phyloP scores from a whole-genome alignment of 1,139 yeast genomes.

The Meyerozyma athensensis region DNA sequence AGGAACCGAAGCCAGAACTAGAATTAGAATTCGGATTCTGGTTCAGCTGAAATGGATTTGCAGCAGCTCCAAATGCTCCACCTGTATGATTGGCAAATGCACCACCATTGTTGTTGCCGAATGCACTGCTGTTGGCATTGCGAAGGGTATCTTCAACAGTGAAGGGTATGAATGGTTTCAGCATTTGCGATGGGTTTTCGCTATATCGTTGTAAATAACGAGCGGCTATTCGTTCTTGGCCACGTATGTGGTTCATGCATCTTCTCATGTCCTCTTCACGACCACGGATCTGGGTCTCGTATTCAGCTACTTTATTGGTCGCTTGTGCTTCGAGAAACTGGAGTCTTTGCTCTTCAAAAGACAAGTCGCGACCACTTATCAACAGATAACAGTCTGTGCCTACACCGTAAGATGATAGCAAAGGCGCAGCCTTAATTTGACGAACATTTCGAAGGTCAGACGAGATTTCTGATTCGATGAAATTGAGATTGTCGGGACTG shows the following conservation, averaged over 20 bases:
- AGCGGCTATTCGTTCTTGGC: constrained; percentile 47
- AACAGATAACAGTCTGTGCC: constrained; percentile 26
- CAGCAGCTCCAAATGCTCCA: constrained; percentile 9
- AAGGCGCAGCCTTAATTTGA: constrained; percentile 15
- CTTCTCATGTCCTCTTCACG: constrained; percentile 45
- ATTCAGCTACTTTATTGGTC: constrained; percentile 30
- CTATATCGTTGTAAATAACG: constrained; percentile 52
- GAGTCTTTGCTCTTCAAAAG: constrained; percentile 53
- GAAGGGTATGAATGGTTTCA: constrained; percentile 37
- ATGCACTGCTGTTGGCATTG: constrained; percentile 10
- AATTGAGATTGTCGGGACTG: constrained; percentile 5
- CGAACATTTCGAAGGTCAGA: constrained; percentile 14
- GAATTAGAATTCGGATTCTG: constrained; percentile 9
- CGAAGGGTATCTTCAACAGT: constrained; percentile 23
- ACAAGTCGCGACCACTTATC: constrained; percentile 50
- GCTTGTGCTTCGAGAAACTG: constrained; percentile 41
- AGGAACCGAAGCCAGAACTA: constrained; percentile 10
- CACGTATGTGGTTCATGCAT: constrained; percentile 34
- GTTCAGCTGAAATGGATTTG: constrained; percentile 8
- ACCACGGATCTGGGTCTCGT: constrained; percentile 34
- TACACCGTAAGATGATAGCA: constrained; percentile 24
- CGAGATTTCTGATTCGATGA: constrained; percentile 11
- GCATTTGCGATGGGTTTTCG: constrained; percentile 21
- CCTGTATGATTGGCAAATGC: constrained; percentile 10
- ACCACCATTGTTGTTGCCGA: constrained; percentile 5